Evolutionary conservation across 208 protist species (phyloP), one percentile per base, ranked within the genome.

Genomic region (Leishmania amazonensis): DNA sequence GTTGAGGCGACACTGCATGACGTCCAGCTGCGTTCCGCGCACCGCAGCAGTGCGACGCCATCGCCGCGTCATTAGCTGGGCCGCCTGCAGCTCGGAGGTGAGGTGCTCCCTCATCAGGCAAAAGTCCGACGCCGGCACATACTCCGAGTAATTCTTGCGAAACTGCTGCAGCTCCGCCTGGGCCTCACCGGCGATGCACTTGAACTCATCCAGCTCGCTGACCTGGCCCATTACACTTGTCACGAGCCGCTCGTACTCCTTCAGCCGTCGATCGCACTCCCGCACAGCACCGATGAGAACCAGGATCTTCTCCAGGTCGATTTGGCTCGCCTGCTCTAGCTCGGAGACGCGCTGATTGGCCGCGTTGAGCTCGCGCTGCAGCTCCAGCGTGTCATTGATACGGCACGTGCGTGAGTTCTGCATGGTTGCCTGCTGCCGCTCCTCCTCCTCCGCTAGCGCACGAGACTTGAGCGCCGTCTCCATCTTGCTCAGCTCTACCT

Each of bases 1-100:
- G 31, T 84, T 74, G 4, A 97, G 75, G 45, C 93, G 92, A 4
- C 89, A 57, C 53, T 87, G 83, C 85, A 96, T 93, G 24, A 96
- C 90, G 64, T 97, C 91, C 1, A 97, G 85, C 76, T 96, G 92
- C 13, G 91, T 97, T 1, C 92, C 92, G 28, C 94, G 91, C 28
- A 95, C 91, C 35, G 91, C 91, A 5, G 89, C 92, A 19, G 92
- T 91, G 71, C 94, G 94, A 40, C 94, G 94, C 79, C 94, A 85
- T 2, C 91, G 93, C 62, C 90, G 85, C 13, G 81, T 84, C 68
- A 85, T 75, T 51, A 83, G 70, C 77, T 94, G 91, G 9, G 91
- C 83, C 38, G 79, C 78, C 57, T 84, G 77, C 6, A 97, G 81
- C 81, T 97, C 92, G 21, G 64, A 75, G 42, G 86, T 88, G 13